A percentile compares a stretch with the other conserved stretches of the same genome.
Evolutionary conservation across 768 basidiomycete genomes (phyloP).

Genomic region (Trametes elegans): DNA sequence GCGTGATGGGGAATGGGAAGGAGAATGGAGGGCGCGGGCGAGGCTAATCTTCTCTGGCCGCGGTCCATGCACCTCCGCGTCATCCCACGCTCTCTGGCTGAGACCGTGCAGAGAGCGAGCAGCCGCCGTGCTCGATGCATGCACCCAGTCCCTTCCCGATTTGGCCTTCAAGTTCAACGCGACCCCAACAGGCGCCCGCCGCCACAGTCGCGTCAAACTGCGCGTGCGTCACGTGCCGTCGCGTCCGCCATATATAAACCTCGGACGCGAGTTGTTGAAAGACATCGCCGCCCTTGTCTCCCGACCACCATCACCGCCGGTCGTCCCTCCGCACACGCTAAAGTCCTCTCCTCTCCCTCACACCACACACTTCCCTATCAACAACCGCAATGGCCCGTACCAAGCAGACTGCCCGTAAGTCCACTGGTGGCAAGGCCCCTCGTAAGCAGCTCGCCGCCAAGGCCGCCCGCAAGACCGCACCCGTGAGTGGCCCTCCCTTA

Average conservation of each 20-base stretch:
- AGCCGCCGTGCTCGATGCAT: background rate
- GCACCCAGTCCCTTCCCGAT: too few species aligned
- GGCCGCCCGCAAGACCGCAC: constrained; percentile 43
- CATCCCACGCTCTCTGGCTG: background rate
- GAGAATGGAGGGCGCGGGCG: background rate
- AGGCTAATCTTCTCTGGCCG: background rate
- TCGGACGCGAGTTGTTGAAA: constrained; percentile 22
- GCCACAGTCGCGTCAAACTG: constrained; percentile 23
- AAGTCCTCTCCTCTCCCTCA: background rate
- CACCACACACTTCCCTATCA: background rate
- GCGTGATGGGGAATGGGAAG: constrained; percentile 1
- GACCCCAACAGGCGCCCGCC: constrained; percentile 7
- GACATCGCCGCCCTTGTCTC: constrained; percentile 21
- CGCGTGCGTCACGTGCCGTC: constrained; percentile 25
- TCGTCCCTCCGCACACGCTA: constrained; percentile 3
- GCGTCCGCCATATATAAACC: constrained; percentile 29
- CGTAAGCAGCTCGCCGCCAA: constrained; percentile 45
- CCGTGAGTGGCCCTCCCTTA: constrained; percentile 23
- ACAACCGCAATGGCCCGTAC: constrained; percentile 59
- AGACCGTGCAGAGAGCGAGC: background rate
- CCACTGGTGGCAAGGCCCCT: constrained; percentile 54
- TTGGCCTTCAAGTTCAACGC: too few species aligned
- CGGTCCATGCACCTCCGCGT: background rate
- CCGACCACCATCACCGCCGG: constrained; percentile 24
- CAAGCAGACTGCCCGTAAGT: constrained; percentile 76